Percentiles rank a stretch among this genome's conserved stretches.
phyloP scores from a whole-genome alignment of 1,284 basidiomycete species.

The Boletus mariae region DNA sequence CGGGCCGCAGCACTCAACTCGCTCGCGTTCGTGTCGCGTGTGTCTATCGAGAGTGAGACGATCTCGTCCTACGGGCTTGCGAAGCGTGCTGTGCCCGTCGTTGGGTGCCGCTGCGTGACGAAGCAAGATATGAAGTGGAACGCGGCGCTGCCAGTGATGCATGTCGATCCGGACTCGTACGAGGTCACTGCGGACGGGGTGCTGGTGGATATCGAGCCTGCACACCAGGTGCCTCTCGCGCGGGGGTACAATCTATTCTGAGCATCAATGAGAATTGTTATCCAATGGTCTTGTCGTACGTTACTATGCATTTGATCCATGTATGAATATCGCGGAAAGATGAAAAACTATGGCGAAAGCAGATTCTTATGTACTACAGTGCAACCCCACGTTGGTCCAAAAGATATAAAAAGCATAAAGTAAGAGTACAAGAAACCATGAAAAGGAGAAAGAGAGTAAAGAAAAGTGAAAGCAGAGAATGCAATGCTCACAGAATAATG shows the following conservation, averaged over 20 bases:
- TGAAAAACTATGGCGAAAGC: slow-evolving; percentile 1
- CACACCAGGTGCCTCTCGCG: slow-evolving; percentile 66
- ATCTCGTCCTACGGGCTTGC: slow-evolving; percentile 69
- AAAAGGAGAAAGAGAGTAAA: background rate
- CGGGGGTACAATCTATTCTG: slow-evolving; percentile 75
- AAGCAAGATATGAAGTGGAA: slow-evolving; percentile 98
- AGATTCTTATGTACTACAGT: background rate
- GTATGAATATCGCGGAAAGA: background rate
- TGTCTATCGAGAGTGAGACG: slow-evolving; percentile 63
- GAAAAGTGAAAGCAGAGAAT: background rate
- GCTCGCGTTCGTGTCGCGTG: slow-evolving; percentile 79
- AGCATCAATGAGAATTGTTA: slow-evolving; percentile 11
- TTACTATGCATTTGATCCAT: slow-evolving; percentile 6
- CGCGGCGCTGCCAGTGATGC: slow-evolving; percentile 74
- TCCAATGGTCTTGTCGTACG: slow-evolving; percentile 2
- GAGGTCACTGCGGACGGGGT: slow-evolving; percentile 81
- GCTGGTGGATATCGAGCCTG: slow-evolving; percentile 73
- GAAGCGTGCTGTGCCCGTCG: slow-evolving; percentile 77
- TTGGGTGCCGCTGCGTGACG: slow-evolving; percentile 68
- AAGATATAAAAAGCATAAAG: slow-evolving; percentile 20
- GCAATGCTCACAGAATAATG: background rate
- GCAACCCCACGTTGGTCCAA: background rate
- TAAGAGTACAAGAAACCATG: slow-evolving; percentile 10
- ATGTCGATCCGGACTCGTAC: slow-evolving; percentile 91
- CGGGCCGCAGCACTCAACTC: slow-evolving; percentile 78